Evolutionary conservation across 257 asterid genomes (phyloP), one percentile per base, ranked within the genome.

Genomic region (Solanum virginianum): DNA sequence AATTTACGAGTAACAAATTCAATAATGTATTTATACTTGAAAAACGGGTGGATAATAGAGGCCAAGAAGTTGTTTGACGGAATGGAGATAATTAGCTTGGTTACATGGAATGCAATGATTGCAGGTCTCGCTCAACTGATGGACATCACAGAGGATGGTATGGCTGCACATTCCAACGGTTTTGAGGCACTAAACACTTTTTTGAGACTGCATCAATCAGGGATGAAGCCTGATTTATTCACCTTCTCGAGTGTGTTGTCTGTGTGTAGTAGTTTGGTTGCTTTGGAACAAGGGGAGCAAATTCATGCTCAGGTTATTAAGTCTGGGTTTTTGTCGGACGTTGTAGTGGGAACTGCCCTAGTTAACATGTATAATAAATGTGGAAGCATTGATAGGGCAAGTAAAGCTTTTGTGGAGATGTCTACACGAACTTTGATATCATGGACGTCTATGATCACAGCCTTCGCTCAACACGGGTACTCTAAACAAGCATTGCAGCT

Each of bases 91-190:
- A 43, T 89, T 47, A 88, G 89, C 88, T 89, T 94, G 88, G 95
- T 94, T 39, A 88, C 98, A 24, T 96, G 98, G 99, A 96, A 96
- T 65, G 93, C 98, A 24, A 92, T 94, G 97, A 93, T 96, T 89
- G 98, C 98, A 4, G 98, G 99, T 66, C 91, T 92, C 82, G 95
- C 94, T 54, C 95, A 96, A 41, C 89, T 91, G 92, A 90, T 89
- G 81, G 92, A 87, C 72, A 88, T 81, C 26, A 88, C 88, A 11
- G 90, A 86, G 85, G 93, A 92, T 54, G 86, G 92, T 80, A 79
- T 96, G 84, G 89, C 94, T 12, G 88, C 95, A 51, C 88, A 89
- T 90, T 83, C 80, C 18, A 89, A 85, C 69, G 99, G 98, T 55
- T 85, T 88, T 13, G 95, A 95, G 92, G 97, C 98, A 57, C 96